phyloP scores from a whole-genome alignment of 73 alveolate genomes.

The Durusdinium trenchii region DNA sequence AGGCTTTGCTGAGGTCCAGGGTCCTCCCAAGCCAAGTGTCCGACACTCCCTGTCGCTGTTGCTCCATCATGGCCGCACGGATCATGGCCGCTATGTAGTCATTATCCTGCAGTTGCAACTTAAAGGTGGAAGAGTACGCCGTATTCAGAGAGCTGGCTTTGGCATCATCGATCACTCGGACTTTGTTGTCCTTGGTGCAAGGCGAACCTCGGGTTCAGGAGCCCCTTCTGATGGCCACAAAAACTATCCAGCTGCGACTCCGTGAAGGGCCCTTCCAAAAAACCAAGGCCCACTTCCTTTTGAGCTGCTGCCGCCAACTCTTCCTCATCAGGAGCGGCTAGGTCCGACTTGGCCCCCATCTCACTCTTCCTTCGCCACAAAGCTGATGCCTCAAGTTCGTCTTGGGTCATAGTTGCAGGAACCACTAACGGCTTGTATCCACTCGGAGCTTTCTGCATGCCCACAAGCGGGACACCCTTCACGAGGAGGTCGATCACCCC shows the following conservation, averaged over 20 bases:
- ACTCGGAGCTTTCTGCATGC: not conserved
- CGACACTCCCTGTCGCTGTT: too few species aligned
- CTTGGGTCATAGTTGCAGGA: not conserved
- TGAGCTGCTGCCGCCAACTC: not conserved
- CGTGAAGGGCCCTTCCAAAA: not conserved
- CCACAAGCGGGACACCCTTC: not conserved
- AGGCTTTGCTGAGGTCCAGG: slow-evolving; percentile 16
- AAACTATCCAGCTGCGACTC: not conserved
- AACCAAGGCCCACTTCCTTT: not conserved
- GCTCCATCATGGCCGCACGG: not conserved
- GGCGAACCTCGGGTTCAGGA: not conserved
- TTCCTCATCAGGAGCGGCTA: not conserved
- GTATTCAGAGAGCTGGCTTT: not conserved
- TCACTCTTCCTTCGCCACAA: not conserved
- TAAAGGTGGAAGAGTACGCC: not conserved
- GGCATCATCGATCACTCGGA: slow-evolving; percentile 34
- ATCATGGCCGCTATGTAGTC: not conserved
- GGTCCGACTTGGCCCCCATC: too few species aligned
- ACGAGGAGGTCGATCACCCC: not conserved
- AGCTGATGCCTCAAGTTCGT: not conserved
- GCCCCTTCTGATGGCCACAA: not conserved
- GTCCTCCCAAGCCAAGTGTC: not conserved
- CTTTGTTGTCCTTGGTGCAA: not conserved
- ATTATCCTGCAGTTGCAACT: not conserved
- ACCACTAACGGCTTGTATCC: not conserved